Base-by-base conservation (phyloP, 2,329 filamentous ascomycete genomes). In the Fusarium domesticum region DNA sequence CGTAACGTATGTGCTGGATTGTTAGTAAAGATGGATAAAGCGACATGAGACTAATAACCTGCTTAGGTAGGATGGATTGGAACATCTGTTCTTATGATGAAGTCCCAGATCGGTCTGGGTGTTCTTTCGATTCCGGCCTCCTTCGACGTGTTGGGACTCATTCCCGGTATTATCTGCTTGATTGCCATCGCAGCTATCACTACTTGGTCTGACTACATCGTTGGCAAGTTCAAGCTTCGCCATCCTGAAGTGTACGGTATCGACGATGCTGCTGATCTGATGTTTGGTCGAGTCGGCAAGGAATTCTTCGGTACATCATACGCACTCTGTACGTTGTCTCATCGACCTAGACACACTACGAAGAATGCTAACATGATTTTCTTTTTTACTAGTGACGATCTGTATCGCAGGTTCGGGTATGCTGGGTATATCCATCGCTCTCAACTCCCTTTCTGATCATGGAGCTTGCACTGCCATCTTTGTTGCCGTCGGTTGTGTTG, bases 231-330 rank as follows among this genome's bases (percentile, higher is more conserved):
- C 63, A 80, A 80, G 54, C 53, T 72, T 12, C 61, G 61, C 7
- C 76, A 80, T 51, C 70, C 68, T 1, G 67, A 73, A 16, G 71
- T 78, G 1, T 78, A 80, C 52, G 69, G 73, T 20, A 76, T 80
- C 42, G 76, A 77, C 38, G 76, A 79, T 50, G 76, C 71, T 0
- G 76, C 74, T 15, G 52, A 53, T 4, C 59, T 76, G 30, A 64
- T 79, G n/a, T 74, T 76, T 48, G 76, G 76, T 12, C 64, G 61
- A 2, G 42, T 68, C 5, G 74, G 75, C 1, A 66, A 70, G 3
- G 70, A 71, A 38, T 39, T 73, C 18, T 64, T 77, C 17, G 68
- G 63, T 4, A 50, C 51, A 19, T 51, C 59, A 3, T 64, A 67
- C 40, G 57, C 61, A 56, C 42, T 75, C 41, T 65, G 68, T 71